Evolutionary conservation across 192 early-diverging fungal genomes (phyloP), one percentile per base, ranked within the genome.

Genomic region (Allomyces macrogynus): DNA sequence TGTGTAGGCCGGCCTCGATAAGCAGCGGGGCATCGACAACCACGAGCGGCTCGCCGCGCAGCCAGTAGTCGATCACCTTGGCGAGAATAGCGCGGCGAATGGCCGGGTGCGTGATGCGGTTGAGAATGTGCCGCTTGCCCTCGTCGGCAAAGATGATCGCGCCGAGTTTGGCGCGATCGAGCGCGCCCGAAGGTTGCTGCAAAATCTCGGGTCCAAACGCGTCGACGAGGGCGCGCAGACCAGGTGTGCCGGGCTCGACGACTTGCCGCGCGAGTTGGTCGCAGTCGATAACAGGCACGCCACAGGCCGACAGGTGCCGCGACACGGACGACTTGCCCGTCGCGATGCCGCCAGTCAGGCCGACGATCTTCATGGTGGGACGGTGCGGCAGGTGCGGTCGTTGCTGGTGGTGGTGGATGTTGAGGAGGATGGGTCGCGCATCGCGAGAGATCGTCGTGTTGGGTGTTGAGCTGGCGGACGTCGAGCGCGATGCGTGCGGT

Each of bases 331-430:
- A 54, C 60, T 68, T 76, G 72, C 87, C 88, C 12, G 87, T 84
- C 26, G 92, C 89, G 62, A 99, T 99, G 26, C 93, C 92, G 64
- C 95, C 95, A 9, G 95, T 98, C 49, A 98, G 78, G 12, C 95
- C 95, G 43, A 96, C 72, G 24, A 98, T 72, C 62, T 87, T 84
- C 95, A 98, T 97, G 63, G 26, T 26, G 26, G 26, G 26, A 4
- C 26, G 4, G 26, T 26, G 26, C 26, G 4, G 26, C 26, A 26
- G 26, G 26, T 26, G 26, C 26, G 26, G 26, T 26, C 26, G 1
- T 26, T 26, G 26, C 26, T 26, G 26, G 26, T 26, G 26, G 26
- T 26, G 26, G 26, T 26, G 26, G n/a, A n/a, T n/a, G 26, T 26
- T 1, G 26, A 4, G 26, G 26, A 26, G 26, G 26, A 26, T 26